phyloP scores from a whole-genome alignment of 208 protist genomes.

The Porcisia deanei region DNA sequence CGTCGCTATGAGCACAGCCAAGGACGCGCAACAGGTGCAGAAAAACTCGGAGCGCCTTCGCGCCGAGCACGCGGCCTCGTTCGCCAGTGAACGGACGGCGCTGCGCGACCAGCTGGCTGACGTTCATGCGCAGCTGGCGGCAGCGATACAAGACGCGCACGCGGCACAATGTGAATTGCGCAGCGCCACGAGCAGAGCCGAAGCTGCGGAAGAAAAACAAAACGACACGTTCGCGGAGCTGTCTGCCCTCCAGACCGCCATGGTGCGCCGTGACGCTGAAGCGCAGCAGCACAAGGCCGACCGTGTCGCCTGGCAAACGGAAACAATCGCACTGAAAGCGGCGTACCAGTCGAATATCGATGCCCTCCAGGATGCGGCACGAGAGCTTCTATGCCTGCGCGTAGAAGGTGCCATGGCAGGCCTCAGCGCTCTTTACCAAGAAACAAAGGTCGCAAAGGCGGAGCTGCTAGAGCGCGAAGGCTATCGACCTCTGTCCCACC shows the following conservation, averaged over 20 bases:
- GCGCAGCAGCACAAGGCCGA: conserved; percentile 21
- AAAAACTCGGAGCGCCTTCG: conserved; percentile 29
- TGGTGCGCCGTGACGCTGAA: conserved; percentile 6
- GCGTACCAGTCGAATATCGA: conserved; percentile 18
- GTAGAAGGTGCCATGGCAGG: conserved; percentile 38
- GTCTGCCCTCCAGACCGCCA: background rate
- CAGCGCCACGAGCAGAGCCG: background rate
- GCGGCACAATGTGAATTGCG: conserved; percentile 5
- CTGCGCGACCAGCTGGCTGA: conserved; percentile 31
- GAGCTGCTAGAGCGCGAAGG: conserved; percentile 37
- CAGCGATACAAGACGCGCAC: conserved; percentile 16
- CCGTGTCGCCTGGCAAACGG: conserved; percentile 22
- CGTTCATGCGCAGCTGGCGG: conserved; percentile 30
- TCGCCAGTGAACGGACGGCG: conserved; percentile 32
- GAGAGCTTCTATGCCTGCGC: conserved; percentile 40
- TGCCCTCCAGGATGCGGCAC: conserved; percentile 24
- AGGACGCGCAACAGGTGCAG: conserved; percentile 20
- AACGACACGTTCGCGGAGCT: conserved; percentile 4
- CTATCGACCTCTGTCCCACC: conserved; percentile 16
- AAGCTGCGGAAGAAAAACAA: conserved; percentile 1
- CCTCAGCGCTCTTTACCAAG: conserved; percentile 37
- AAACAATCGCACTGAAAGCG: conserved; percentile 25
- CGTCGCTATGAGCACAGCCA: conserved; percentile 27
- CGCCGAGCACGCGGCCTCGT: conserved; percentile 21
- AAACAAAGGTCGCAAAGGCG: conserved; percentile 30